phyloP scores from a whole-genome alignment of 2,329 filamentous ascomycete genomes.

The Claviceps citrina region DNA sequence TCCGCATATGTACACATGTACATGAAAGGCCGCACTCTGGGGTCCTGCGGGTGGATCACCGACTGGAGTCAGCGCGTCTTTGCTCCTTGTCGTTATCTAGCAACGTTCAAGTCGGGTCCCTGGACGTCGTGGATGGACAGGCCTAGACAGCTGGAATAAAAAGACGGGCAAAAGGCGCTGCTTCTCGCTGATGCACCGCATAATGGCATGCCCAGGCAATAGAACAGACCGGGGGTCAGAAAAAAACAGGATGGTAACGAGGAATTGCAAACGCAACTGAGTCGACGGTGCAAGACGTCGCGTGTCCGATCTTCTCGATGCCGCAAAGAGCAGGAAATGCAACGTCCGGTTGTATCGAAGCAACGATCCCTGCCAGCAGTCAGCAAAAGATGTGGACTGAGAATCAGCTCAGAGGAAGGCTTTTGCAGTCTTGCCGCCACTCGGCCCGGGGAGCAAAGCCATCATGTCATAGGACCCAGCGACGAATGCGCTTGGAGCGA shows the following conservation, averaged over 20 bases:
- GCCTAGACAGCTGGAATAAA: too few species aligned
- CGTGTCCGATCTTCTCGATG: constrained; percentile 5
- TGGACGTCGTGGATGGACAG: too few species aligned
- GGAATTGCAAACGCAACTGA: constrained; percentile 1
- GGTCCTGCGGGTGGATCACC: constrained; percentile 4
- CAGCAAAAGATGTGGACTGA: neutral
- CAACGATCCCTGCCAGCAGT: neutral
- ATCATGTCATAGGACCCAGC: too few species aligned
- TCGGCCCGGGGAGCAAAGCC: neutral
- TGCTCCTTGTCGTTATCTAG: neutral
- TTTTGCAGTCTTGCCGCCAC: neutral
- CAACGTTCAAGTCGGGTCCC: neutral
- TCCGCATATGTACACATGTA: constrained; percentile 5
- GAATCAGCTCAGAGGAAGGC: neutral
- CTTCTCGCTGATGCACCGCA: neutral
- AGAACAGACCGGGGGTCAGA: neutral
- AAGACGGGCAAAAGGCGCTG: neutral
- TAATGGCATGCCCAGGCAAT: neutral
- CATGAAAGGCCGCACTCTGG: constrained; percentile 4
- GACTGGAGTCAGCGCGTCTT: neutral
- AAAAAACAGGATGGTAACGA: neutral
- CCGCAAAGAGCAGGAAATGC: constrained; percentile 1
- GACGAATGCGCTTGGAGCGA: too few species aligned
- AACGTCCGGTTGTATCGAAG: constrained; percentile 2
- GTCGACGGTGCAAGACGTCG: constrained; percentile 3